These are phyloP conservation scores for Phellinidium pouzarii DNA, from an alignment of 1,284 basidiomycete species.

Conservation along the genomic window DNA sequence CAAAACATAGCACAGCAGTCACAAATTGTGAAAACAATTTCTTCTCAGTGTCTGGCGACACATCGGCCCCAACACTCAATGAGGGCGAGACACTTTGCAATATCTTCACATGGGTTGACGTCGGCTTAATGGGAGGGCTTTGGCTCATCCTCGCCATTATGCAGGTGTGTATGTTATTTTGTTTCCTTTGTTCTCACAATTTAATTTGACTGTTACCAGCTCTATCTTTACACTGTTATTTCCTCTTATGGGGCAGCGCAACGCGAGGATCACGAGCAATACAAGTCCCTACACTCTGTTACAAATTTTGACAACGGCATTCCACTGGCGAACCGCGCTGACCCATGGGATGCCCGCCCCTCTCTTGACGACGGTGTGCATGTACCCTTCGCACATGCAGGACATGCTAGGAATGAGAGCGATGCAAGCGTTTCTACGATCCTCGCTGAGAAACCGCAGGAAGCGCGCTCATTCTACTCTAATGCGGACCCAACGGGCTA, in stretches of 20 bases:
- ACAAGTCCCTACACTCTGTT: conserved; percentile 69
- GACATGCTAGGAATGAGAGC: conserved; percentile 49
- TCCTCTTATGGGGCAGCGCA: conserved; percentile 71
- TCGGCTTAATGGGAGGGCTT: conserved; percentile 85
- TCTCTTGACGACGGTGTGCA: conserved; percentile 36
- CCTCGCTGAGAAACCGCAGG: conserved; percentile 39
- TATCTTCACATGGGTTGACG: conserved; percentile 84
- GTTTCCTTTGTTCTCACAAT: conserved; percentile 16
- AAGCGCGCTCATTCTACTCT: conserved; percentile 32
- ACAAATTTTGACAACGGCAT: conserved; percentile 58
- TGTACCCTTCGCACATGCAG: conserved; percentile 28
- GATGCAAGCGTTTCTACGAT: conserved; percentile 50
- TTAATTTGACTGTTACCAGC: conserved; percentile 34
- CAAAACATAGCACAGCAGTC: conserved; percentile 65
- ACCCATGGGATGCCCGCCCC: conserved; percentile 68
- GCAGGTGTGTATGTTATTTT: conserved; percentile 47
- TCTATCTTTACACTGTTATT: conserved; percentile 65
- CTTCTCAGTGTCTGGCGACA: conserved; percentile 38
- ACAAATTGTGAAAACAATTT: conserved; percentile 58
- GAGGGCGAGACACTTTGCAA: conserved; percentile 71
- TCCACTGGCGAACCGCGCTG: conserved; percentile 52
- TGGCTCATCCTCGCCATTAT: conserved; percentile 73
- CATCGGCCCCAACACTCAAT: conserved; percentile 25
- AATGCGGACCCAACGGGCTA: conserved; percentile 14
- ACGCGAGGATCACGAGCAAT: conserved; percentile 73